Percentiles rank a stretch among this genome's conserved stretches.
phyloP scores from a whole-genome alignment of 2,329 filamentous ascomycete genomes.

The Drechslerella stenobrocha region DNA sequence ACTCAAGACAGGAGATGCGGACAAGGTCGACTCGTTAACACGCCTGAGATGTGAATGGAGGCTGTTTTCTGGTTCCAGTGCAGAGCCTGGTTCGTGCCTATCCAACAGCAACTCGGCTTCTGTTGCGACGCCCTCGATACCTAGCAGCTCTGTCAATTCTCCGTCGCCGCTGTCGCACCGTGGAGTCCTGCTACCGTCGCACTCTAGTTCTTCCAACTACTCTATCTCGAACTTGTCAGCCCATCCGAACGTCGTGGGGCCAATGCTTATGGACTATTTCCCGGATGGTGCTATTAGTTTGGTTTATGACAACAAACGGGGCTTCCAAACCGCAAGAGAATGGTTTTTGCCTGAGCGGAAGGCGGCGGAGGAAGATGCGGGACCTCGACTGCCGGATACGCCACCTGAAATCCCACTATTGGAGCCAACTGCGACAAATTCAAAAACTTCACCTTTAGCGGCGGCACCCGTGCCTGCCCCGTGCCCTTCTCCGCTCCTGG shows the following conservation, averaged over 20 bases:
- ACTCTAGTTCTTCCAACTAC: constrained; percentile 41
- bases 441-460: constrained; percentile 28
- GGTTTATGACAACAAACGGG: constrained; percentile 51
- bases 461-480: constrained; percentile 18
- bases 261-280: constrained; percentile 52
- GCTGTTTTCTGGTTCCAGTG: constrained; percentile 49
- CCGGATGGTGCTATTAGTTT: constrained; percentile 52
- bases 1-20: constrained; percentile 52
- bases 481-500: constrained; percentile 19
- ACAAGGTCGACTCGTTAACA: constrained; percentile 52
- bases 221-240: constrained; percentile 41
- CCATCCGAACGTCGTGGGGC: constrained; percentile 49
- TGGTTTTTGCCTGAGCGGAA: constrained; percentile 51
- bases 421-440: constrained; percentile 24
- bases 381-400: constrained; percentile 15
- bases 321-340: constrained; percentile 50
- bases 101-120: constrained; percentile 22
- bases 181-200: constrained; percentile 21
- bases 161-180: constrained; percentile 36
- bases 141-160: constrained; percentile 42
- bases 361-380: constrained; percentile 41
- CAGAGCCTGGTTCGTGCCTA: constrained; percentile 24
- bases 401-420: constrained; percentile 13
- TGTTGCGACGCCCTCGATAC: constrained; percentile 25
- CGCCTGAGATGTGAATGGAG: constrained; percentile 53